Conservation (phyloP, 1,284 basidiomycete genomes). For the Cystobasidium sp. region DNA sequence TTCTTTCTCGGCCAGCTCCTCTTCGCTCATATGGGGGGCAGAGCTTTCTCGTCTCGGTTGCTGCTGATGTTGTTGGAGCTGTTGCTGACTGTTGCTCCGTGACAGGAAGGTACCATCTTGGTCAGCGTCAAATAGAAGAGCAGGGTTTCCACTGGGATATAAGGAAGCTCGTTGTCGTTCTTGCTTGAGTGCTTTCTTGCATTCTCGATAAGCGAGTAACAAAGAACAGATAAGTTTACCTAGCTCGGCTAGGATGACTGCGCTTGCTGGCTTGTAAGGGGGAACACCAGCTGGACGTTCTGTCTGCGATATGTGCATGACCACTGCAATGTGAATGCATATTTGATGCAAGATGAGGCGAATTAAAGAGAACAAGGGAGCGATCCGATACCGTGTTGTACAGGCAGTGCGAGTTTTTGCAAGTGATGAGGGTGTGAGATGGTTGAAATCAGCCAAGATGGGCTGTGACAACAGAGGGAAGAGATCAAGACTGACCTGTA, state of each 20-base stretch:
- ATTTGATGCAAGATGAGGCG: not conserved
- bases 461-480: not conserved
- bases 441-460: not conserved
- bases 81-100: not conserved
- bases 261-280: constrained; percentile 52
- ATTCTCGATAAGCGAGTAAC: constrained; percentile 48
- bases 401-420: too few relatives aligned
- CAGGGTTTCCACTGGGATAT: not conserved
- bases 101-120: not conserved
- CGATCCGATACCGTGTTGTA: not conserved
- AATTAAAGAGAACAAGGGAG: not conserved
- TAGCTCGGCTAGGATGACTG: constrained; percentile 53
- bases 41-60: too few relatives aligned
- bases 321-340: constrained; percentile 1
- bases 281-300: constrained; percentile 28
- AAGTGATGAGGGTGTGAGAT: too few relatives aligned
- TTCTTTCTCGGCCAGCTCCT: not conserved
- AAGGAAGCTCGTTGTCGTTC: constrained; percentile 1
- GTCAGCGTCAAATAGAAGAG: not conserved
- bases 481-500: constrained; percentile 12
- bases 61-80: too few relatives aligned
- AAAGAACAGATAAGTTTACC: constrained; percentile 53
- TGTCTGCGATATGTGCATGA: constrained; percentile 43
- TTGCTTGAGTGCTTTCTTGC: not conserved
- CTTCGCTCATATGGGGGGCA: not conserved